phyloP scores from a whole-genome alignment of 2,329 filamentous ascomycete genomes.

The Monosporascus sp. region DNA sequence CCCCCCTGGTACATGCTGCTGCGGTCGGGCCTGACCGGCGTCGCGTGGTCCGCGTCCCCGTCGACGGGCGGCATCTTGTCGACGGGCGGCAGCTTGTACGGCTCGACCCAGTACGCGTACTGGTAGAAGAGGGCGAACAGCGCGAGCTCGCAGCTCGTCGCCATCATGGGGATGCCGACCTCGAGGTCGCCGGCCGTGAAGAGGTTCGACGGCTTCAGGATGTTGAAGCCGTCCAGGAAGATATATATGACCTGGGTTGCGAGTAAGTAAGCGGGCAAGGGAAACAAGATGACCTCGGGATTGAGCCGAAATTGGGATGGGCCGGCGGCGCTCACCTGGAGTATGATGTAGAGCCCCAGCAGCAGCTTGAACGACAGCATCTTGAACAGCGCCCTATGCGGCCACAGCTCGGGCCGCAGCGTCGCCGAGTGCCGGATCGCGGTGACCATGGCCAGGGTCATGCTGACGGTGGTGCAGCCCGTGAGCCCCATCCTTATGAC shows the following conservation, averaged over 20 bases:
- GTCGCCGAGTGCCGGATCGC: conserved; percentile 15
- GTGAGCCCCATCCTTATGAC: conserved; percentile 25
- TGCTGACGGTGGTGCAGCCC: conserved; percentile 19
- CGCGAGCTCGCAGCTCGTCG: conserved; percentile 13
- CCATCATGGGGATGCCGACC: conserved; percentile 15
- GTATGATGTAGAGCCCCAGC: conserved; percentile 9
- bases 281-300: no score
- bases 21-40: no score
- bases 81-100: conserved; percentile 10
- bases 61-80: no score
- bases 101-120: conserved; percentile 16
- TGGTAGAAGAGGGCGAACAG: conserved; percentile 20
- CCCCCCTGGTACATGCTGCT: no score
- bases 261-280: no score
- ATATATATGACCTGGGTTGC: conserved; percentile 10
- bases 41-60: no score
- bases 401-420: conserved; percentile 13
- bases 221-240: conserved; percentile 12
- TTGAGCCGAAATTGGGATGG: no score
- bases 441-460: conserved; percentile 16
- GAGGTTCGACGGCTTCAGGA: conserved; percentile 9
- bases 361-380: conserved; percentile 23
- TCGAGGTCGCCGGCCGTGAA: conserved; percentile 7
- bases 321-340: conserved; percentile 5
- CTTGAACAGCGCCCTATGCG: conserved; percentile 18